A percentile compares a stretch with the other conserved stretches of the same genome.
These are phyloP conservation scores for Yarrowia hollandica DNA, from an alignment of 805 yeast genomes.

Conservation along the genomic window DNA sequence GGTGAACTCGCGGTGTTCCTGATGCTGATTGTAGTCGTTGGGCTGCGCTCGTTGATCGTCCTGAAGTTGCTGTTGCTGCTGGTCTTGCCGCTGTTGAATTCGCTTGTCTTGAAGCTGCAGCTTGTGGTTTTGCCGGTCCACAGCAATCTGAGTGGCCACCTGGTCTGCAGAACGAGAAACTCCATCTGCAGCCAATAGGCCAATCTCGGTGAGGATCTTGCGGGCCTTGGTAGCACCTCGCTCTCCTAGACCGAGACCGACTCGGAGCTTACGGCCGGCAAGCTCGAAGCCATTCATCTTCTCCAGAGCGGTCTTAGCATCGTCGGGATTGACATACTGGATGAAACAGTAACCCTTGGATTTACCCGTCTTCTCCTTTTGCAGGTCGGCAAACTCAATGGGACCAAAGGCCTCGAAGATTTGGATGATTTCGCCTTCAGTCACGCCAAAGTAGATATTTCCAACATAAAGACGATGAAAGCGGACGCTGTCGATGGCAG, in stretches of 20 bases:
- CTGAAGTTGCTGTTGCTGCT: no score
- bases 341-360: constrained; percentile 88
- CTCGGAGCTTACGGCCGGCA: constrained; percentile 39
- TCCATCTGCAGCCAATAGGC: constrained; percentile 13
- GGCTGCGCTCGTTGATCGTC: no score
- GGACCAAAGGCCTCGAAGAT: constrained; percentile 70
- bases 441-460: constrained; percentile 41
- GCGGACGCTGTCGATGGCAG: constrained; percentile 9
- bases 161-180: constrained; percentile 23
- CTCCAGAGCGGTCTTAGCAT: constrained; percentile 37
- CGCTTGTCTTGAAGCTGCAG: constrained; percentile 3
- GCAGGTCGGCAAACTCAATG: constrained; percentile 79
- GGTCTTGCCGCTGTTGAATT: neutral
- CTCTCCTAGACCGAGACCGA: constrained; percentile 35
- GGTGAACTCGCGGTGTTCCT: no score
- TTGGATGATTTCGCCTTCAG: constrained; percentile 69
- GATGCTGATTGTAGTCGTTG: no score
- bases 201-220: constrained; percentile 7
- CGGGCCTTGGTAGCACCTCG: constrained; percentile 9
- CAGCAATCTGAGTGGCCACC: constrained; percentile 16
- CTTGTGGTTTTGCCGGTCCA: constrained; percentile 16
- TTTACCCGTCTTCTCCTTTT: constrained; percentile 78
- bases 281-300: constrained; percentile 40
- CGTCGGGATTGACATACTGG: constrained; percentile 44
- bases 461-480: constrained; percentile 39